These are phyloP conservation scores for Fusarium armeniacum DNA, from an alignment of 2,329 filamentous ascomycete species.

Conservation along the genomic window DNA sequence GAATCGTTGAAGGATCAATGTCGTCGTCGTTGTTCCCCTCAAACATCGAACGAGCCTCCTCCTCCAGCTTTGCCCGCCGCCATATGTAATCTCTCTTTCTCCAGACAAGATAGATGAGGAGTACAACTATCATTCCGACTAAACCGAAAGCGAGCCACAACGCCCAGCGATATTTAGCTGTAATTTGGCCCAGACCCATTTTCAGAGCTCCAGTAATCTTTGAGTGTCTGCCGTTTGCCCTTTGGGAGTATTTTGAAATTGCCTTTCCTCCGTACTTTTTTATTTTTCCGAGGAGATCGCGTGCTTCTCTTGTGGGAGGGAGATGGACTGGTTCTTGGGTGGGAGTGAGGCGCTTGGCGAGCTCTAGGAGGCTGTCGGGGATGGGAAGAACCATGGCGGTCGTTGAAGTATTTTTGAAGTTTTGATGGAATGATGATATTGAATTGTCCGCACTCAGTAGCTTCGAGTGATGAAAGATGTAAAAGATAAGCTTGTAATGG, in stretches of 20 bases:
- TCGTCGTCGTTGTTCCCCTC: background rate
- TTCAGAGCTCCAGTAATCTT: background rate
- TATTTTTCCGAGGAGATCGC: background rate
- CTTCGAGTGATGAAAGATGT: background rate
- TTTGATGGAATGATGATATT: background rate
- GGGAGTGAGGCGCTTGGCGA: background rate
- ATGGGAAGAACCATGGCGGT: background rate
- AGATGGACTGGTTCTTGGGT: background rate
- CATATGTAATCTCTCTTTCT: background rate
- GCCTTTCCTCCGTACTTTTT: background rate
- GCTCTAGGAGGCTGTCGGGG: background rate
- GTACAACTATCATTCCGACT: background rate
- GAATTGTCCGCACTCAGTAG: background rate
- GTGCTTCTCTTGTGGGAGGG: background rate
- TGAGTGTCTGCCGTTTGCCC: background rate
- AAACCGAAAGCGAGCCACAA: background rate
- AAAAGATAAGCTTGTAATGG: background rate
- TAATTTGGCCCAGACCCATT: rapidly evolving
- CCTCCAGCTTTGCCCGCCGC: background rate
- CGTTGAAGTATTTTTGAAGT: background rate
- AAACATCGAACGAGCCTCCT: background rate
- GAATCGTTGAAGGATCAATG: background rate
- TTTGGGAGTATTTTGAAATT: background rate
- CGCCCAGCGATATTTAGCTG: background rate
- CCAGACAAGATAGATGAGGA: background rate